These are phyloP conservation scores for Malus hybrid DNA, from an alignment of 331 rosid genomes.

Conservation along the genomic window DNA sequence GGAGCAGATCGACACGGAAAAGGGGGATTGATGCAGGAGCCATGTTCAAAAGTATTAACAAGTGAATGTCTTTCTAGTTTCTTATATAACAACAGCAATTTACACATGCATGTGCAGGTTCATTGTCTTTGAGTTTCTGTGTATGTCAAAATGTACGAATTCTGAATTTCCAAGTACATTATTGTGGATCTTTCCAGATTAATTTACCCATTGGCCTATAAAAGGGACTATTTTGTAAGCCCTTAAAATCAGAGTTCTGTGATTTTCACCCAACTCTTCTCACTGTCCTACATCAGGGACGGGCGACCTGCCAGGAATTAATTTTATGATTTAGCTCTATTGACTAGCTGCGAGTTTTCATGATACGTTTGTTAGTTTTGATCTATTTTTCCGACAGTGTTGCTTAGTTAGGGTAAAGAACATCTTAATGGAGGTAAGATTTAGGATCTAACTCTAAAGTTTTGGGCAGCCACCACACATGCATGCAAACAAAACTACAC, in stretches of 20 bases:
- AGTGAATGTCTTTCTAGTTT: not conserved
- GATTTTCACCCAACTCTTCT: not conserved
- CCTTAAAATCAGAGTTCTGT: not conserved
- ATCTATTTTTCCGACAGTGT: not conserved
- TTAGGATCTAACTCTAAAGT: not conserved
- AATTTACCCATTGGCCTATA: not conserved
- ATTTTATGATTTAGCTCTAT: not conserved
- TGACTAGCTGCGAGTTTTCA: not conserved
- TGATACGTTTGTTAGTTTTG: not conserved
- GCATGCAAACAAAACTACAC: not conserved
- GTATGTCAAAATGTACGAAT: not conserved
- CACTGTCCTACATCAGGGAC: not conserved
- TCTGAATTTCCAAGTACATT: not conserved
- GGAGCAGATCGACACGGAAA: not conserved
- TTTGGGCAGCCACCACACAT: not conserved
- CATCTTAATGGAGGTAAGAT: not conserved
- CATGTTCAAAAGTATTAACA: not conserved
- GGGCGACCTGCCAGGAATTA: not conserved
- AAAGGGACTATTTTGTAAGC: not conserved
- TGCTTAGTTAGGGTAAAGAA: not conserved
- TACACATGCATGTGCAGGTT: not conserved
- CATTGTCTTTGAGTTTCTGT: not conserved
- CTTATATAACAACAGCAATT: not conserved
- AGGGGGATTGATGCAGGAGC: not conserved
- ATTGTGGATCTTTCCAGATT: not conserved